Evolutionary conservation across 2,329 filamentous ascomycete species (phyloP), one percentile per base, ranked within the genome.

Genomic region (Aspergillus sp.): DNA sequence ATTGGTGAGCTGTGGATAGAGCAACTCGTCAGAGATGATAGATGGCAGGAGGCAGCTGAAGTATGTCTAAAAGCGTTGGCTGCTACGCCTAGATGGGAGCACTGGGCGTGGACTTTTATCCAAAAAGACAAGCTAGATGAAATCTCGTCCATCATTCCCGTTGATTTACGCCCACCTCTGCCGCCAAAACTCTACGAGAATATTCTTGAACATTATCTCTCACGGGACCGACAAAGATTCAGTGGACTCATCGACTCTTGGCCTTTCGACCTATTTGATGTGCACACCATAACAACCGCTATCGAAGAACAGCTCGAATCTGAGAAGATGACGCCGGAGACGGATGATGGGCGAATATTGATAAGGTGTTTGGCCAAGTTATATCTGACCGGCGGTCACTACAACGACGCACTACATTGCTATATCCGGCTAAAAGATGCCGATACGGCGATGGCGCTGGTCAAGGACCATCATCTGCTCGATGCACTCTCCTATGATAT

Each of bases 1-100:
- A 90, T 99, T 57, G 95, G 95, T 20, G 95, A 98, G 68, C 81
- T 96, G 5, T 99, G 95, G 95, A 82, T 99, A 34, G 87, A 93
- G 59, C 90, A 96, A 66, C 82, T 98, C 34, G 84, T 96, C 34
- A 84, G 87, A 36, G 81, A 84, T 0, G 82, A 85, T 8, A 82
- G 93, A 60, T 99, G 95, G 95, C 71, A 72, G 8, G 80, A 83
- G 56, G 95, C 95, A 5, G 93, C 91, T 1, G 82, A 89, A 66
- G 81, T 96, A 4, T 93, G 92, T 57, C 90, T 89, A 13, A 91
- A 88, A 68, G 93, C 97, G 0, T 80, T 99, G 1, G 86, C 86
- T 43, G 91, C 88, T 1, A 86, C 91, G 1, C 82, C 89, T 48
- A 81, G 89, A 64, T 99, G 95, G 95, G 93, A 98, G 76, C 91